A percentile compares a stretch with the other conserved stretches of the same genome.
Conservation (phyloP, 192 early-diverging fungal species). For the Entomortierella parvispora region DNA sequence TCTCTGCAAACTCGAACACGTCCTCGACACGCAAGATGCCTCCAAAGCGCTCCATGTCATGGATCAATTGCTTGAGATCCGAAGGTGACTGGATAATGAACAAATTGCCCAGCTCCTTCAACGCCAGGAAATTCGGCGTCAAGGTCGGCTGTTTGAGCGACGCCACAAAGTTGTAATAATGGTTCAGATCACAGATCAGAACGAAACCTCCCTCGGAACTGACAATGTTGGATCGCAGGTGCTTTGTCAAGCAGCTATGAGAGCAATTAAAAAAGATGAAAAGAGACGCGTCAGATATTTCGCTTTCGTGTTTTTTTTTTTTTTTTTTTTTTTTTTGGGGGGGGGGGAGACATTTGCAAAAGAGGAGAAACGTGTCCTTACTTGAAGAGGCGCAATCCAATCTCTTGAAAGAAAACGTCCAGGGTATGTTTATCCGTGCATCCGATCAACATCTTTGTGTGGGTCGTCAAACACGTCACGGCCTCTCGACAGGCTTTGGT, state of each 20-base stretch:
- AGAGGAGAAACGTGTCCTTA: too few species aligned
- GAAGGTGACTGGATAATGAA: conserved; percentile 77
- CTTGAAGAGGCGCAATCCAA: conserved; percentile 89
- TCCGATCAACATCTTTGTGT: conserved; percentile 78
- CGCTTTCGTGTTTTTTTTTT: too few species aligned
- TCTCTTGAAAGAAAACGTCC: conserved; percentile 91
- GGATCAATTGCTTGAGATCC: conserved; percentile 80
- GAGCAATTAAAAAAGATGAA: not conserved
- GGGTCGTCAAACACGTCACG: conserved; percentile 81
- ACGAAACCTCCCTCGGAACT: conserved; percentile 89
- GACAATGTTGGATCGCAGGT: conserved; percentile 84
- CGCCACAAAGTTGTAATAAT: conserved; percentile 78
- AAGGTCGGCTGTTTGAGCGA: conserved; percentile 70
- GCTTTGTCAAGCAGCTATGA: conserved; percentile 83
- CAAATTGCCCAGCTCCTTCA: conserved; percentile 86
- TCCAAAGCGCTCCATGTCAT: conserved; percentile 79
- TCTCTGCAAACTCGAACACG: conserved; percentile 82
- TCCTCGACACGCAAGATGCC: conserved; percentile 81
- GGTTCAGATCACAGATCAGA: conserved; percentile 89
- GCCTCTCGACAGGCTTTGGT: conserved; percentile 85
- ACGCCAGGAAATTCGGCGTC: conserved; percentile 76
- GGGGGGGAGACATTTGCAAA: not conserved
- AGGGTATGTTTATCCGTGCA: conserved; percentile 86
- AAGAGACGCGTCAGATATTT: too few species aligned
- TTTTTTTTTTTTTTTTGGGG: not conserved